Conservation (phyloP, 768 basidiomycete species). For the Lactarius akahatsu region DNA sequence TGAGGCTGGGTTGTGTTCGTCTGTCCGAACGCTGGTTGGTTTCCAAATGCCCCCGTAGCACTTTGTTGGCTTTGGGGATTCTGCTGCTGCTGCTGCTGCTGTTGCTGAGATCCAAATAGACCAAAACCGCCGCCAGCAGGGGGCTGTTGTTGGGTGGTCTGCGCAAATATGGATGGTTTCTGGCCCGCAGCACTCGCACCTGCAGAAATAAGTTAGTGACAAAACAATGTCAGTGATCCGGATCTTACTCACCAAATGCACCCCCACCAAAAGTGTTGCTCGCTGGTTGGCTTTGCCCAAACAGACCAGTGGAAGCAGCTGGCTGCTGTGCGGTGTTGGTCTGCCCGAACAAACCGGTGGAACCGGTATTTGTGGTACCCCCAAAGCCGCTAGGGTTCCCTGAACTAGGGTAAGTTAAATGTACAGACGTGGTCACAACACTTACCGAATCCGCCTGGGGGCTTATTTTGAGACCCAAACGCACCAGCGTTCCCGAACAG, state of each 20-base stretch:
- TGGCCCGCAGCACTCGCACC: slow-evolving; percentile 29
- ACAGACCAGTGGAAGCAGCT: slow-evolving; percentile 34
- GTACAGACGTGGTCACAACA: not conserved
- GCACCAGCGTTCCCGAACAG: slow-evolving; percentile 35
- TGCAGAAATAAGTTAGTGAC: not conserved
- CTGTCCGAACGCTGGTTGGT: slow-evolving; percentile 27
- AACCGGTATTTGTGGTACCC: slow-evolving; percentile 19
- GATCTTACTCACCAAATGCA: slow-evolving; percentile 33
- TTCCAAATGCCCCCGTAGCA: slow-evolving; percentile 30
- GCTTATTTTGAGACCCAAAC: slow-evolving; percentile 37
- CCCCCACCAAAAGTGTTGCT: slow-evolving; percentile 30
- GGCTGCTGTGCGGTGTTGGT: slow-evolving; percentile 36
- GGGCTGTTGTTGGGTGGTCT: slow-evolving; percentile 25
- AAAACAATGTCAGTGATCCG: not conserved
- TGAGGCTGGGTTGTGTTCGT: slow-evolving; percentile 21
- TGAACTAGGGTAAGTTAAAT: slow-evolving; percentile 14
- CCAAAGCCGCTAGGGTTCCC: slow-evolving; percentile 25
- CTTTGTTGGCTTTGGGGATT: slow-evolving; percentile 40
- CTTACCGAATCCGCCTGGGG: slow-evolving; percentile 31
- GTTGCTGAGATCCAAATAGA: slow-evolving; percentile 37
- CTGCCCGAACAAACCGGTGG: slow-evolving; percentile 34
- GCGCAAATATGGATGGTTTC: slow-evolving; percentile 31
- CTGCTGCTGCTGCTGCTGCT: slow-evolving; percentile 35
- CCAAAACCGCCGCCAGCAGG: slow-evolving; percentile 26
- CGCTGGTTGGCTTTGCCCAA: slow-evolving; percentile 33